Evolutionary conservation across 1,284 basidiomycete species (phyloP).

Genomic region (Stygiomarasmius scandens): DNA sequence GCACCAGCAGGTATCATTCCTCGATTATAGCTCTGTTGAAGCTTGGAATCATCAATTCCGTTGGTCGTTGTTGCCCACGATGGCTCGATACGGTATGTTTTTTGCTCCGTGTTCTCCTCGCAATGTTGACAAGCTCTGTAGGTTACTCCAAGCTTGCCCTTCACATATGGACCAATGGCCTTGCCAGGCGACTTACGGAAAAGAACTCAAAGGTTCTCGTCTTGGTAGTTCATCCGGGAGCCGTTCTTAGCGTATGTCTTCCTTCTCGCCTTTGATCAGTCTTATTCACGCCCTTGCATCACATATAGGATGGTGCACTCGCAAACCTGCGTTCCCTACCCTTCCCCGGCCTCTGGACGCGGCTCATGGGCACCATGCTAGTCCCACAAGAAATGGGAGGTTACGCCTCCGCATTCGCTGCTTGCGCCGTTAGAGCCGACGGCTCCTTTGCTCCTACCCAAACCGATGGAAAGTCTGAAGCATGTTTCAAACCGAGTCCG

Average conservation of each 20-base stretch:
- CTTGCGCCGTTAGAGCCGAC: not conserved
- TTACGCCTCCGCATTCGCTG: not conserved
- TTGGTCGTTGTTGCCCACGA: not conserved
- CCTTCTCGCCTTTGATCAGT: not conserved
- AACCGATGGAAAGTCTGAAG: not conserved
- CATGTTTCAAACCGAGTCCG: not conserved
- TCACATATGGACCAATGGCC: not conserved
- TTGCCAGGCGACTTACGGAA: not conserved
- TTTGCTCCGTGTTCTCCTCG: conserved; percentile 1
- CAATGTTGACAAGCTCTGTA: conserved; percentile 18
- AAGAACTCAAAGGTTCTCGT: not conserved
- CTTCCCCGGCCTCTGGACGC: not conserved
- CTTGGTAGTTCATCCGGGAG: not conserved
- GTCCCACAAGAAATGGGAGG: not conserved
- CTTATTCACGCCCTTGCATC: not conserved
- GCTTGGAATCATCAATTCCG: not conserved
- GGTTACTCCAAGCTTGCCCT: conserved; percentile 21
- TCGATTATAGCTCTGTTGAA: conserved; percentile 4
- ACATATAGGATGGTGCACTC: not conserved
- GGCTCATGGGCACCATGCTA: not conserved
- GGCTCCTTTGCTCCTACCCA: not conserved
- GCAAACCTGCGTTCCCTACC: not conserved
- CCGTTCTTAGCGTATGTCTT: conserved; percentile 7
- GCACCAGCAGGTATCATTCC: conserved; percentile 10
- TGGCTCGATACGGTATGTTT: conserved; percentile 11